phyloP scores from a whole-genome alignment of 495 filamentous ascomycete genomes.

The Aspergillus leporis region DNA sequence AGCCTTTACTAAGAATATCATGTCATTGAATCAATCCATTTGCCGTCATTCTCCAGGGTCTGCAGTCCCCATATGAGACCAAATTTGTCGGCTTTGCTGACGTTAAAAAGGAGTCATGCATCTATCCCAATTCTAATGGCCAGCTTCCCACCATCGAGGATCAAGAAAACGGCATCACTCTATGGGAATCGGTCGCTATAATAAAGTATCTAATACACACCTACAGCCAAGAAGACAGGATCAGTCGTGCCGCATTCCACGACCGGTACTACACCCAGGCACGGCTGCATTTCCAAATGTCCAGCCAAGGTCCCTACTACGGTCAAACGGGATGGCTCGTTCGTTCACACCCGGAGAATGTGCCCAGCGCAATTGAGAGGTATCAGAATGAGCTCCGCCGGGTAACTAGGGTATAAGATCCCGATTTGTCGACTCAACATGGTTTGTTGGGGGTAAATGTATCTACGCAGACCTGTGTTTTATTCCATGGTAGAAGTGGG shows the following conservation, averaged over 20 bases:
- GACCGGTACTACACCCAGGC: conserved; percentile 33
- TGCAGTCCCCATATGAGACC: background rate
- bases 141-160: conserved; percentile 13
- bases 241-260: conserved; percentile 23
- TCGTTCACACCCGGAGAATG: conserved; percentile 44
- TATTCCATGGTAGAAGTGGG: conserved; percentile 31
- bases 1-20: too few species aligned
- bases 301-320: conserved; percentile 10
- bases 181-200: conserved; percentile 26
- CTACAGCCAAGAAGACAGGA: conserved; percentile 36
- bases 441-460: conserved; percentile 53
- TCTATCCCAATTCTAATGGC: conserved; percentile 2
- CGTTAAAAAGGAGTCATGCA: background rate
- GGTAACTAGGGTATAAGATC: conserved; percentile 47
- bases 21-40: too few species aligned
- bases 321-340: conserved; percentile 23
- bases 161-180: conserved; percentile 8
- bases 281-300: conserved; percentile 45
- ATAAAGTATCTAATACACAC: conserved; percentile 37
- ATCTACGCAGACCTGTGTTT: conserved; percentile 52
- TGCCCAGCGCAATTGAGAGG: conserved; percentile 45
- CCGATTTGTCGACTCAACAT: conserved; percentile 35
- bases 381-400: conserved; percentile 50
- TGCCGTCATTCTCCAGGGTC: background rate
- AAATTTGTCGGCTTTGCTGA: background rate